Evolutionary conservation across 2,329 filamentous ascomycete species (phyloP).

Genomic region (Pseudocercospora crystallina): DNA sequence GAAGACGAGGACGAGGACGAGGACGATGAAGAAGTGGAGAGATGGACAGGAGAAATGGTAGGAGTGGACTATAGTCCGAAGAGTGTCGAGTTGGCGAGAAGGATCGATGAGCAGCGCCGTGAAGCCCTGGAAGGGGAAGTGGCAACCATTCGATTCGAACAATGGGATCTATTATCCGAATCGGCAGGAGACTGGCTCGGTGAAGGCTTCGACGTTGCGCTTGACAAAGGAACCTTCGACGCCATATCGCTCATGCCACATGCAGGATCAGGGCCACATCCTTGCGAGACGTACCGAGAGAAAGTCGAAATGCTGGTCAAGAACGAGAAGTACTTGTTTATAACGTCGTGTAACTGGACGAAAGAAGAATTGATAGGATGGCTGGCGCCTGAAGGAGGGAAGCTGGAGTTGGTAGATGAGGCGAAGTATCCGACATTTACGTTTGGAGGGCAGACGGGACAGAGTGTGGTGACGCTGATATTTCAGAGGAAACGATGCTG

Average conservation of each 20-base stretch:
- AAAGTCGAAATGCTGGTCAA: conserved; percentile 69
- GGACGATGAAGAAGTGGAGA: conserved; percentile 39
- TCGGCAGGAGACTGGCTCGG: conserved; percentile 56
- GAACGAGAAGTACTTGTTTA: conserved; percentile 69
- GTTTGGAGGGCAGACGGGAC: conserved; percentile 85
- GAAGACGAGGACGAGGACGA: conserved; percentile 58
- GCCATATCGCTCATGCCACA: conserved; percentile 69
- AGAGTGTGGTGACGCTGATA: conserved; percentile 84
- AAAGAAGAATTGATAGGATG: conserved; percentile 78
- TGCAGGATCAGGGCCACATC: conserved; percentile 17
- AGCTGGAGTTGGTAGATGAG: conserved; percentile 62
- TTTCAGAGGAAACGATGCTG: conserved; percentile 52
- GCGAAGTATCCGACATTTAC: conserved; percentile 83
- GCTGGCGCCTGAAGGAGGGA: conserved; percentile 60
- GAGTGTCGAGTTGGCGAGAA: conserved; percentile 71
- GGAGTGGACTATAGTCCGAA: conserved; percentile 84
- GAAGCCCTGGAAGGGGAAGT: conserved; percentile 12
- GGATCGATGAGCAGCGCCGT: conserved; percentile 48
- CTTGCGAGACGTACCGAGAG: conserved; percentile 71
- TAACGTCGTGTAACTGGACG: conserved; percentile 99
- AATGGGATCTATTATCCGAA: conserved; percentile 52
- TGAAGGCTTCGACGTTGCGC: conserved; percentile 77
- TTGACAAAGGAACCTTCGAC: conserved; percentile 99
- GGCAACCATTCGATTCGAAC: conserved; percentile 48
- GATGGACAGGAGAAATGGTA: conserved; percentile 69